phyloP scores from a whole-genome alignment of 2,329 filamentous ascomycete genomes.

The Malbranchea zuffiana region DNA sequence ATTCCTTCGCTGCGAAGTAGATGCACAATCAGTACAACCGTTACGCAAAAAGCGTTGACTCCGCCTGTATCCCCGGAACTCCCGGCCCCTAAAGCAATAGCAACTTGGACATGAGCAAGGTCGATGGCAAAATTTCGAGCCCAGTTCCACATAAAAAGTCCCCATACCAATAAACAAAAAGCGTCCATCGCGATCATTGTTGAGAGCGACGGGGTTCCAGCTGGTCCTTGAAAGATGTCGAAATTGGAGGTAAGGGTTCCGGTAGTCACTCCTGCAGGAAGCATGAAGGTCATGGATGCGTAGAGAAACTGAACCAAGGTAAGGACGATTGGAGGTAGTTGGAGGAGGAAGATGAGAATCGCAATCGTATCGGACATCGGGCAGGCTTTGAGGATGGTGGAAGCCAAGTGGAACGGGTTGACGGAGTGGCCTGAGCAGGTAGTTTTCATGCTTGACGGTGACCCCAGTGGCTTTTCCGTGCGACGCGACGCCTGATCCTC shows the following conservation, averaged over 20 bases:
- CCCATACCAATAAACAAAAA: slow-evolving; percentile 71
- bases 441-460: slow-evolving; percentile 19
- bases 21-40: slow-evolving; percentile 37
- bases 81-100: slow-evolving; percentile 77
- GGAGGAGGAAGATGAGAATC: slow-evolving; percentile 90
- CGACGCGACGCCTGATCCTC: slow-evolving; percentile 22
- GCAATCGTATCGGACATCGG: slow-evolving; percentile 91
- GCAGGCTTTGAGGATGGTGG: slow-evolving; percentile 79
- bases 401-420: slow-evolving; percentile 63
- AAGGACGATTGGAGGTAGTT: slow-evolving; percentile 77
- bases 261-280: slow-evolving; percentile 65
- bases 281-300: slow-evolving; percentile 83
- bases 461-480: slow-evolving; percentile 18
- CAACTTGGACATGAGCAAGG: slow-evolving; percentile 85
- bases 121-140: slow-evolving; percentile 82
- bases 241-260: slow-evolving; percentile 67
- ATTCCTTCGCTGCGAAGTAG: slow-evolving; percentile 37
- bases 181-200: slow-evolving; percentile 77
- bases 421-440: slow-evolving; percentile 40
- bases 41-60: slow-evolving; percentile 37
- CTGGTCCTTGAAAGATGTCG: slow-evolving; percentile 81
- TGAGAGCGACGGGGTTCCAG: slow-evolving; percentile 73
- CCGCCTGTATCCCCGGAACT: slow-evolving; percentile 41
- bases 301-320: slow-evolving; percentile 87
- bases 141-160: slow-evolving; percentile 70